Percentiles rank a stretch among this genome's conserved stretches.
phyloP scores from a whole-genome alignment of 768 basidiomycete genomes.

The Pleurotus ostreatus region DNA sequence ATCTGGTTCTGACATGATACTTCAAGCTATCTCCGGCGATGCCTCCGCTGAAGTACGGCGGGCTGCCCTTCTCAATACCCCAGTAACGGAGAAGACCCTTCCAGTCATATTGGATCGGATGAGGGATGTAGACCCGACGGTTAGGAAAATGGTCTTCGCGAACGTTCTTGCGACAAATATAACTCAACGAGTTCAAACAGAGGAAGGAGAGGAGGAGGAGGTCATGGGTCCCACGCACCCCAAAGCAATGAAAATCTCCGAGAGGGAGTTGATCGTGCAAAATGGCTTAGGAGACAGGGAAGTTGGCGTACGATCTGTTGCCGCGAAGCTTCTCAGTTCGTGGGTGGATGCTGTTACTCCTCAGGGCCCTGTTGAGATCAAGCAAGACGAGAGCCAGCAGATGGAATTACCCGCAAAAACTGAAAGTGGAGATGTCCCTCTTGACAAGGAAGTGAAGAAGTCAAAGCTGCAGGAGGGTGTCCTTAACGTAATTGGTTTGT shows the following conservation, averaged over 20 bases:
- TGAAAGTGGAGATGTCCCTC: conserved; percentile 15
- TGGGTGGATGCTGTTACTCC: conserved; percentile 69
- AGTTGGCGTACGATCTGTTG: conserved; percentile 62
- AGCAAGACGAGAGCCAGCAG: conserved; percentile 28
- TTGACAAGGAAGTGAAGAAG: conserved; percentile 15
- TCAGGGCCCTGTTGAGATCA: conserved; percentile 11
- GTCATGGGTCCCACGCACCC: conserved; percentile 59
- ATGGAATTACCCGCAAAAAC: conserved; percentile 15
- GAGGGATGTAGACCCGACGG: conserved; percentile 70
- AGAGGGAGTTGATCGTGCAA: conserved; percentile 73
- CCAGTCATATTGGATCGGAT: conserved; percentile 68
- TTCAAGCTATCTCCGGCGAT: conserved; percentile 68
- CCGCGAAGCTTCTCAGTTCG: conserved; percentile 61
- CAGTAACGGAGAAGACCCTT: conserved; percentile 51
- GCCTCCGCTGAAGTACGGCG: conserved; percentile 87
- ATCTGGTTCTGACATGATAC: conserved; percentile 54
- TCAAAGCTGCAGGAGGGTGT: conserved; percentile 31
- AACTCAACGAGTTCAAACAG: conserved; percentile 7
- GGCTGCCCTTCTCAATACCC: conserved; percentile 69
- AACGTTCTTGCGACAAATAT: conserved; percentile 47
- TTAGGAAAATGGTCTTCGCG: conserved; percentile 73
- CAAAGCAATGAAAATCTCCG: conserved; percentile 57
- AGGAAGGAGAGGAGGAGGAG: conserved; percentile 16
- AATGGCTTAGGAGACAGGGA: conserved; percentile 90
- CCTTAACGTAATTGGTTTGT: conserved; percentile 47